Evolutionary conservation across 2,329 filamentous ascomycete genomes (phyloP).

Genomic region (Phialocephala subalpina): DNA sequence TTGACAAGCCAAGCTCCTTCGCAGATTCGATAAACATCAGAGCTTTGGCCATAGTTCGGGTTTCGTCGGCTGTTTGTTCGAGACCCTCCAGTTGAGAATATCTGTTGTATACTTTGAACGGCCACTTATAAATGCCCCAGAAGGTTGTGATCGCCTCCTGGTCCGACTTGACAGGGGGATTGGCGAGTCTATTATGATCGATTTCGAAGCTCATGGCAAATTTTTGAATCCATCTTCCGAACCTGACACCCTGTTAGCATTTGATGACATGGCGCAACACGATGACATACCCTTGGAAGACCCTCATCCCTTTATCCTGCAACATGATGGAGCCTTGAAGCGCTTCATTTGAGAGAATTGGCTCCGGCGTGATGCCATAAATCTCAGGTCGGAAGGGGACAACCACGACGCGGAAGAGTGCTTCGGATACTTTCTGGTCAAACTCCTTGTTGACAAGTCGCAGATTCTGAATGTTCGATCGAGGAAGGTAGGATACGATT

Average conservation of each 20-base stretch:
- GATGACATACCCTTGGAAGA: slow-evolving; percentile 57
- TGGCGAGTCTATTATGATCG: slow-evolving; percentile 57
- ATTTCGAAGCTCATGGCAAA: slow-evolving; percentile 76
- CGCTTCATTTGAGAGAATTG: slow-evolving; percentile 17
- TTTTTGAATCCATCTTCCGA: slow-evolving; percentile 65
- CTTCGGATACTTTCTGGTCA: slow-evolving; percentile 62
- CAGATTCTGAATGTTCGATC: slow-evolving; percentile 65
- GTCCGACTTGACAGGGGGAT: slow-evolving; percentile 63
- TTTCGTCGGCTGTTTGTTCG: slow-evolving; percentile 70
- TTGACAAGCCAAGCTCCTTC: slow-evolving; percentile 70
- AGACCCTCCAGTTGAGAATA: slow-evolving; percentile 66
- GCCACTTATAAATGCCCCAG: slow-evolving; percentile 74
- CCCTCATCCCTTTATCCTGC: slow-evolving; percentile 60
- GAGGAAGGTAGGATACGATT: slow-evolving; percentile 62
- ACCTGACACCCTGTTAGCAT: slow-evolving; percentile 42
- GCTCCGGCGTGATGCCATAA: slow-evolving; percentile 58
- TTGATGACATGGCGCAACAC: not conserved
- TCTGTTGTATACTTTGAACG: slow-evolving; percentile 63
- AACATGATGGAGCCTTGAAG: slow-evolving; percentile 40
- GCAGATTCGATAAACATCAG: slow-evolving; percentile 63
- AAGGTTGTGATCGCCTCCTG: slow-evolving; percentile 64
- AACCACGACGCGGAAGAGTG: slow-evolving; percentile 69
- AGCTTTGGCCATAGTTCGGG: slow-evolving; percentile 65
- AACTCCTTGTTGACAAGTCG: slow-evolving; percentile 68
- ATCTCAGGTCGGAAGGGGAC: slow-evolving; percentile 72